These are phyloP conservation scores for Globisporangium solare DNA, from an alignment of 352 stramenopile genomes.

Conservation along the genomic window DNA sequence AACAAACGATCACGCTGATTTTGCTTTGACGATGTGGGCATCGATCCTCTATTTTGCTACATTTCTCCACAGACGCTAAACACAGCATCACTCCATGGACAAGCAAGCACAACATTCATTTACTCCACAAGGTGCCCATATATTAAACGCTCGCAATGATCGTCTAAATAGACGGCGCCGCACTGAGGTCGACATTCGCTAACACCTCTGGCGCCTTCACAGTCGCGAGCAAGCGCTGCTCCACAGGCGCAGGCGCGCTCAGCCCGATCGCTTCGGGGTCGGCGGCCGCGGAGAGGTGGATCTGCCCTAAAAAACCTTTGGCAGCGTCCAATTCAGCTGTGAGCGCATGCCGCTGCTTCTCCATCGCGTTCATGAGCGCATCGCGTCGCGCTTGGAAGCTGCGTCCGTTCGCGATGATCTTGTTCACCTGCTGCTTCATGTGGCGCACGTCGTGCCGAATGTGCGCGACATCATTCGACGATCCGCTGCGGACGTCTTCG, in stretches of 20 bases:
- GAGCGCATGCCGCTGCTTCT: constrained; percentile 66
- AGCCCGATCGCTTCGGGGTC: constrained; percentile 38
- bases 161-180: constrained; percentile 39
- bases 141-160: background rate
- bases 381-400: constrained; percentile 51
- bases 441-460: constrained; percentile 56
- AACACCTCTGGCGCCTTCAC: constrained; percentile 44
- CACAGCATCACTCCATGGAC: no score
- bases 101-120: no score
- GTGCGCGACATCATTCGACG: constrained; percentile 33
- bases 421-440: constrained; percentile 53
- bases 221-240: constrained; percentile 56
- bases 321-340: constrained; percentile 53
- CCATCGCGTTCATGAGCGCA: constrained; percentile 54
- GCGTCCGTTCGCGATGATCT: constrained; percentile 52
- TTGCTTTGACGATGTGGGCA: no score
- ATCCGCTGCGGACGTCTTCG: constrained; percentile 23
- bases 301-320: constrained; percentile 72
- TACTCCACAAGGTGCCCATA: no score
- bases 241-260: constrained; percentile 52
- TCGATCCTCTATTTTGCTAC: no score
- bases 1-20: background rate
- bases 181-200: constrained; percentile 43
- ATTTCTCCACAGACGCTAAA: no score
- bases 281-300: constrained; percentile 38